Base-by-base conservation (phyloP, 495 filamentous ascomycete species). In the Daldinia childiae region DNA sequence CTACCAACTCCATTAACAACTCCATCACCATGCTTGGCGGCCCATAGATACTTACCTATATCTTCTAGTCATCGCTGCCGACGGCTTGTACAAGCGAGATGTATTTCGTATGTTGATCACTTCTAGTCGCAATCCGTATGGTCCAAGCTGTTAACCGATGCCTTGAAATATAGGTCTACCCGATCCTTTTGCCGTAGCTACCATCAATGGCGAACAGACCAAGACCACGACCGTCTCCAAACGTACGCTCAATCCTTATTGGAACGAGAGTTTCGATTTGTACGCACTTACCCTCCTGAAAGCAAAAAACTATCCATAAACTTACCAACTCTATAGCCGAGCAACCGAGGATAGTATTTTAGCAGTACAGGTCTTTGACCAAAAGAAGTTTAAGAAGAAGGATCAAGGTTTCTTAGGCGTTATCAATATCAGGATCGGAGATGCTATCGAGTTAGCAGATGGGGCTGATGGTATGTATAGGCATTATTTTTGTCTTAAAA, bases 371-470 rank as follows among this genome's bases (percentile, higher is more conserved):
- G 97, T 99, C 52, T 99, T 99, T 76, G 95, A 99, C 79, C 95
- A 99, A 80, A 98, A 98, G 85, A 99, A 99, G 80, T 99, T 98
- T 85, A 99, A 99, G 84, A 99, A 99, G 87, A 99, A 98, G 92
- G 95, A 98, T 75, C 95, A 99, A 79, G 95, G 95, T 1, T 99
- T 99, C 74, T 87, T 99, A 21, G 95, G 95, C 39, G 95, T 99
- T 39, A 97, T 99, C 72, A 99, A 99, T 79, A 91, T 98, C 64
- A 91, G 93, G 58, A 91, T 98, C 62, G 96, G 95, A 64, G 92
- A 93, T 84, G 91, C 94, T 39, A 92, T 99, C 58, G 95, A 98
- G 78, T 80, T 99, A 66, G 89, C 90, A 61, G 87, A 91, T 69
- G 94, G 93, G 45, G 92, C 93, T 64, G 95, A 99, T 83, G 94